These are phyloP conservation scores for Didymella exigua DNA, from an alignment of 2,329 filamentous ascomycete genomes.

Conservation along the genomic window DNA sequence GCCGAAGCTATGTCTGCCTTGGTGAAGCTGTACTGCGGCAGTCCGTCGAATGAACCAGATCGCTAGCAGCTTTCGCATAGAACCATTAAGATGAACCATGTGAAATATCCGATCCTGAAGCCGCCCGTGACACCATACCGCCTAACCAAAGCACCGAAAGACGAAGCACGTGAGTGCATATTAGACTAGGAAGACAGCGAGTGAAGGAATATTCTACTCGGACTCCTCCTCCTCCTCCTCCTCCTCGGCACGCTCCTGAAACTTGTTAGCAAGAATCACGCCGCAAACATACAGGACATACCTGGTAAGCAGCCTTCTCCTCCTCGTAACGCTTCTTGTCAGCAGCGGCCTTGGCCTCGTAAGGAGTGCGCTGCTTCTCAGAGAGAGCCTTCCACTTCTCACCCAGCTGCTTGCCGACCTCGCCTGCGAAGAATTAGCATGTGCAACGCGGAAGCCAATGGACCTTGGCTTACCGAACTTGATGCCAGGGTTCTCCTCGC, in stretches of 20 bases:
- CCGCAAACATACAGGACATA: constrained; percentile 25
- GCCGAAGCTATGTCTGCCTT: constrained; percentile 27
- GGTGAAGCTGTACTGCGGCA: constrained; percentile 35
- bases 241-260: constrained; percentile 11
- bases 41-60: constrained; percentile 31
- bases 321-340: constrained; percentile 99
- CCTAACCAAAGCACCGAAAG: constrained; percentile 23
- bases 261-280: constrained; percentile 19
- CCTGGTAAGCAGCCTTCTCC: constrained; percentile 80
- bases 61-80: constrained; percentile 33
- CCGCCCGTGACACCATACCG: constrained; percentile 33
- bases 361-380: constrained; percentile 90
- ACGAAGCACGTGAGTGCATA: constrained; percentile 19
- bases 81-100: constrained; percentile 34
- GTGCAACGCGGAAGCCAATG: background rate
- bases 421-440: constrained; percentile 61
- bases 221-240: constrained; percentile 52
- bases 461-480: constrained; percentile 73
- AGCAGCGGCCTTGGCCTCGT: constrained; percentile 92
- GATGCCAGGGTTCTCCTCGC: constrained; percentile 97
- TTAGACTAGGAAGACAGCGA: constrained; percentile 18
- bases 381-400: constrained; percentile 98
- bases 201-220: constrained; percentile 37
- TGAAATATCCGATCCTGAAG: constrained; percentile 32
- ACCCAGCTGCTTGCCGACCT: constrained; percentile 97